Base-by-base conservation (phyloP, 2,329 filamentous ascomycete genomes). In the Knufia fluminis region DNA sequence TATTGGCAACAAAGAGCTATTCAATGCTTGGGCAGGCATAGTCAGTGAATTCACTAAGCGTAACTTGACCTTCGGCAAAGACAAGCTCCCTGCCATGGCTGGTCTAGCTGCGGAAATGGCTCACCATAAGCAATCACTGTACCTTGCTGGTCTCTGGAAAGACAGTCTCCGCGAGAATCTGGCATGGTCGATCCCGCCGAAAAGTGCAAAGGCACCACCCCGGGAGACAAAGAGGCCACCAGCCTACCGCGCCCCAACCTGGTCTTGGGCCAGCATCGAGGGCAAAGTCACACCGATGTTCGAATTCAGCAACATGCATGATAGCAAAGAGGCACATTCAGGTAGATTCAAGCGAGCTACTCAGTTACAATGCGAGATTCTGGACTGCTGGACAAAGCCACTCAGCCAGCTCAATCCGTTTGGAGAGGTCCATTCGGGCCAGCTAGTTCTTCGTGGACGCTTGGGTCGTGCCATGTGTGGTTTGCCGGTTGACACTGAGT, bases 261-360 rank as follows among this genome's bases (percentile, higher is more conserved):
- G 54, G 54, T 54, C 52, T 12, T 56, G 54, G 54, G 54, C 54
- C 1, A 52, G 52, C 8, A 52, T 48, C 23, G 49, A 54, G 12
- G 54, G 54, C 2, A 46, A 51, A 23, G 50, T 54, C 16, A 39
- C 49, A 3, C 47, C 28, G 28, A 31, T 31, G 7, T 31, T 31
- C 28, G 28, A 31, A 31, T 31, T 31, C 28, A 31, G 28, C 14
- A 31, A 14, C 14, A 31, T 31, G 28, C 7, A 31, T 7, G 28
- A 31, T 14, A 31, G 28, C 14, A 14, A 31, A 31, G 28, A 31
- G 28, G 28, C 28, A 31, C 28, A 14, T 7, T 31, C 28, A 31
- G 28, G 28, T 14, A 31, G 14, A 31, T 31, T 31, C 28, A 31
- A 14, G 14, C 28, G 28, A 7, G 28, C 28, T 14, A 31, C 28